Evolutionary conservation across 1,139 yeast species (phyloP), one percentile per base, ranked within the genome.

Genomic region (Lodderomyces metapsilosis): DNA sequence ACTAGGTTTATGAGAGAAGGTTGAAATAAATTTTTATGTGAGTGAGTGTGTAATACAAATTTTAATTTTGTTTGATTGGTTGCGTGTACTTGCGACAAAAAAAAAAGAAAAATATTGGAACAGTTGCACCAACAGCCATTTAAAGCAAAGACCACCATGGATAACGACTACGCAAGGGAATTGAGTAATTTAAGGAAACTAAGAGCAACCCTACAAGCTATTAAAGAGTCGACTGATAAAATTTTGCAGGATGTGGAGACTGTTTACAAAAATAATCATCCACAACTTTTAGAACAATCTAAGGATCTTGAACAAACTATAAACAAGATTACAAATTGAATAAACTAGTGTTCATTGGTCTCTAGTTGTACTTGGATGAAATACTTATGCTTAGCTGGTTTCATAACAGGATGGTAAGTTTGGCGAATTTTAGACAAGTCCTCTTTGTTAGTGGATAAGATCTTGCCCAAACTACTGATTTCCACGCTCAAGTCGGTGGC

Each of bases 331-430:
- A 15, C 15, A 28, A 28, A 28, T 5, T 28, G n/a, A 28, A 6
- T 15, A 3, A 5, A 3, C n/a, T 28, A 25, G 16, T 15, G 18
- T 15, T 28, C 18, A 28, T 28, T 28, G 8, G 32, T 18, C n/a
- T 28, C 18, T 18, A 28, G 3, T 17, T 24, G n/a, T 8, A 36
- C 32, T 36, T 16, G 33, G 21, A 15, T 32, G 52, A 72, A 74
- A 48, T 66, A 69, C 32, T 57, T 54, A 51, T 74, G 74, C 46
- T 62, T 62, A 1, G 73, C 75, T 4, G 53, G 50, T 3, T 40
- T 21, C 7, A 59, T 45, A 1, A 41, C 49, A 18, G 61, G 49
- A 28, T 42, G 51, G 33, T 52, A 53, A 4, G 38, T 40, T 1
- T 49, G 39, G 12, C 7, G 47, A 34, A 31, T 53, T 17, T 46